Conservation (phyloP, 306 rosid species). For the Ochetophila trinervis region DNA sequence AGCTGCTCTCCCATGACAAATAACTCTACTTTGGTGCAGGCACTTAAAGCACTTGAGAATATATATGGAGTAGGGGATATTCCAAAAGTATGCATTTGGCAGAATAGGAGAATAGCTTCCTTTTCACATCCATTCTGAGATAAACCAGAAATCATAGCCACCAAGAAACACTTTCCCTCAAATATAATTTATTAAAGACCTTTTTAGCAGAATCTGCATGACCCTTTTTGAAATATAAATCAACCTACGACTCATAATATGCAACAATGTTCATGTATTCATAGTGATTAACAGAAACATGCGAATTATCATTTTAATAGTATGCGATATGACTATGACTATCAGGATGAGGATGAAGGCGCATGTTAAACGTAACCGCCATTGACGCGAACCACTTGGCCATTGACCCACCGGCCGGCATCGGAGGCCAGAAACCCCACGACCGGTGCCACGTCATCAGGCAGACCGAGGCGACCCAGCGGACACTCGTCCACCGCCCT, state of each 20-base stretch:
- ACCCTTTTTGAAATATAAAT: slow-evolving; percentile 61
- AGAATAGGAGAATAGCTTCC: slow-evolving; percentile 66
- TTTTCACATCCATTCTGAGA: slow-evolving; percentile 62
- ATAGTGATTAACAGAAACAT: no score
- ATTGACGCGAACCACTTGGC: slow-evolving; percentile 50
- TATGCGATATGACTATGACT: no score
- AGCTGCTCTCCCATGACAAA: slow-evolving; percentile 64
- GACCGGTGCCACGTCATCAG: slow-evolving; percentile 37
- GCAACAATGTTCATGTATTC: no score
- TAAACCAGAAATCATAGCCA: slow-evolving; percentile 84
- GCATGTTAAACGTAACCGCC: slow-evolving; percentile 44
- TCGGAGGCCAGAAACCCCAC: slow-evolving; percentile 53
- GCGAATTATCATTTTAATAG: no score
- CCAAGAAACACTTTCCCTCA: slow-evolving; percentile 73
- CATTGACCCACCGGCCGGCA: slow-evolving; percentile 50
- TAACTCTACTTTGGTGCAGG: slow-evolving; percentile 55
- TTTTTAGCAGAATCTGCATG: slow-evolving; percentile 55
- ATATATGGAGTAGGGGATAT: slow-evolving; percentile 68
- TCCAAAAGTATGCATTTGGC: slow-evolving; percentile 59
- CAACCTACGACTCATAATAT: no score
- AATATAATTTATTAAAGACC: slow-evolving; percentile 46
- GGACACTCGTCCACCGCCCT: slow-evolving; percentile 23
- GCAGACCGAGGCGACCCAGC: slow-evolving; percentile 34
- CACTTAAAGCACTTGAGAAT: slow-evolving; percentile 73
- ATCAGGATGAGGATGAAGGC: no score